A percentile compares a stretch with the other conserved stretches of the same genome.
These are phyloP conservation scores for Apiospora pterosperma DNA, from an alignment of 2,329 filamentous ascomycete species.

Conservation along the genomic window DNA sequence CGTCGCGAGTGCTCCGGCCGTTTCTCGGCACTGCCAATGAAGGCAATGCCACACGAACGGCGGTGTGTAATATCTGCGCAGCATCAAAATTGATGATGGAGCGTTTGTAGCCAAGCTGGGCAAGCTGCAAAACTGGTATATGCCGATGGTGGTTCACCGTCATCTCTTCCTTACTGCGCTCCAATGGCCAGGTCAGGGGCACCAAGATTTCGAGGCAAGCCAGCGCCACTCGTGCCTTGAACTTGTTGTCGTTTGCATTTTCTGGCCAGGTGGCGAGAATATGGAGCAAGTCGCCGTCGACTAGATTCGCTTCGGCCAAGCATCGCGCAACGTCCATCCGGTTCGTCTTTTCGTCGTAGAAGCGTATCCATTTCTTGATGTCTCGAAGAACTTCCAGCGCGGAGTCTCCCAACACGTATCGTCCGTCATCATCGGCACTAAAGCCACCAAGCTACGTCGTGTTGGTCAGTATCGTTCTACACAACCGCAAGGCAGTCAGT, in stretches of 20 bases:
- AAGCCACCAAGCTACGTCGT: conserved; percentile 73
- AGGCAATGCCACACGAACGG: conserved; percentile 77
- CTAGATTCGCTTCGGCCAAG: conserved; percentile 86
- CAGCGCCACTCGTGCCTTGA: conserved; percentile 76
- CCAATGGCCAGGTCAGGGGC: conserved; percentile 90
- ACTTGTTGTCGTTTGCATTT: conserved; percentile 66
- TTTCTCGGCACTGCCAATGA: conserved; percentile 76
- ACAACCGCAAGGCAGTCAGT: not conserved
- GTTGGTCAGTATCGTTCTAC: conserved; percentile 11
- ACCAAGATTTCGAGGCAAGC: conserved; percentile 89
- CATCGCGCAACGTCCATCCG: conserved; percentile 93
- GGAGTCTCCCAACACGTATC: conserved; percentile 89
- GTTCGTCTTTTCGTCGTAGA: conserved; percentile 91
- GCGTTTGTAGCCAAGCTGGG: conserved; percentile 87
- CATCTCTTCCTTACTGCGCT: conserved; percentile 74
- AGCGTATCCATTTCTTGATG: conserved; percentile 89
- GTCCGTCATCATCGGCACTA: conserved; percentile 73
- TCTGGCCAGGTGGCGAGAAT: conserved; percentile 83
- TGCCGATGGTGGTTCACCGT: conserved; percentile 92
- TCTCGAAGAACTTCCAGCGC: conserved; percentile 89
- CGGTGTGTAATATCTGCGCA: conserved; percentile 73
- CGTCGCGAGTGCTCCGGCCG: conserved; percentile 76
- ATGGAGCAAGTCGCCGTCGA: conserved; percentile 83
- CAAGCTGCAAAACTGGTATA: conserved; percentile 81
- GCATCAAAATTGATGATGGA: conserved; percentile 81